Evolutionary conservation across 768 basidiomycete species (phyloP).

Genomic region (Leccinum truebloodii): DNA sequence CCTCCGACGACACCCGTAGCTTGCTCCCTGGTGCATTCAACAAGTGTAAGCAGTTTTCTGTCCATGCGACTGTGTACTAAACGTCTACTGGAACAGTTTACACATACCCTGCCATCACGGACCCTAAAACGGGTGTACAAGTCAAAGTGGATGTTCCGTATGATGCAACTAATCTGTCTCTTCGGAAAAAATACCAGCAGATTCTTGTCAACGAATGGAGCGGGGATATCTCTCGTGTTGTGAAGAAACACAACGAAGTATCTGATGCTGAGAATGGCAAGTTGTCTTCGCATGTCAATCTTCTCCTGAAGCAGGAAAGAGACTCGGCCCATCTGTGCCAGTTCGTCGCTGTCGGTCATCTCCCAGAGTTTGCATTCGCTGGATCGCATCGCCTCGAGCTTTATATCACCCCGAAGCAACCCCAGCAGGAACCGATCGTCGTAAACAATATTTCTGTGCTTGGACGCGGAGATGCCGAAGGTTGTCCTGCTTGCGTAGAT

Average conservation of each 20-base stretch:
- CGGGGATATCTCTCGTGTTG: background rate
- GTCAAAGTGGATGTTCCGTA: too few species aligned
- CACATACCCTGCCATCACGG: too few species aligned
- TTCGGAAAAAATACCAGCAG: conserved; percentile 10
- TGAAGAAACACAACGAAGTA: background rate
- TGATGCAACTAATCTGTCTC: background rate
- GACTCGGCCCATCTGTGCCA: background rate
- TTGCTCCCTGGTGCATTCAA: too few species aligned
- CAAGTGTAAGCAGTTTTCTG: too few species aligned
- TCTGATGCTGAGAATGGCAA: background rate
- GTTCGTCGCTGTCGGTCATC: conserved; percentile 3
- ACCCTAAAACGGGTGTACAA: too few species aligned
- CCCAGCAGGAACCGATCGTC: background rate
- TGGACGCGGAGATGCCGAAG: conserved; percentile 7
- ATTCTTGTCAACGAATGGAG: conserved; percentile 8
- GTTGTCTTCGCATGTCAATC: conserved; percentile 1
- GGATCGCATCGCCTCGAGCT: conserved; percentile 25
- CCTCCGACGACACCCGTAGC: too few species aligned
- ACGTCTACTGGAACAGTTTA: too few species aligned
- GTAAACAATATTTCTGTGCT: conserved; percentile 19
- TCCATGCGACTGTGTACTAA: too few species aligned
- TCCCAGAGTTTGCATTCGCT: conserved; percentile 21
- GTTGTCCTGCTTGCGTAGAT: conserved; percentile 14
- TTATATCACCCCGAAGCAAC: conserved; percentile 8
- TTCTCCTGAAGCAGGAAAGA: conserved; percentile 7